Evolutionary conservation across 2,329 filamentous ascomycete species (phyloP).

Genomic region (Diaporthe eres): DNA sequence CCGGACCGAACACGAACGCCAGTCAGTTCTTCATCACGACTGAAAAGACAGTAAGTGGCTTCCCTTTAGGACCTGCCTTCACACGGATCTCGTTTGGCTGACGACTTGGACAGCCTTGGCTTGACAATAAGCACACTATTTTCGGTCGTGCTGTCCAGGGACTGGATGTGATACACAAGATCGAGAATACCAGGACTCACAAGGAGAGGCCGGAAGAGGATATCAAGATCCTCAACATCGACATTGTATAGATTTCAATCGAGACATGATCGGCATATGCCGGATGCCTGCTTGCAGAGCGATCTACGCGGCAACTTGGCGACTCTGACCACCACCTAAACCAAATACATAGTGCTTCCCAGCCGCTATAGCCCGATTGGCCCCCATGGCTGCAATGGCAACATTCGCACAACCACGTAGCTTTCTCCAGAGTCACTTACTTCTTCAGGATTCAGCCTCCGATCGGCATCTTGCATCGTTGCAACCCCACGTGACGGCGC

Average conservation of each 20-base stretch:
- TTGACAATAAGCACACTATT: constrained; percentile 96
- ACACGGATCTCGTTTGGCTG: constrained; percentile 43
- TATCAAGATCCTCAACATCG: constrained; percentile 96
- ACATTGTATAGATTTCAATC: constrained; percentile 59
- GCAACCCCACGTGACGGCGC: constrained; percentile 31
- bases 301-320: not conserved
- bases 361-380: not conserved
- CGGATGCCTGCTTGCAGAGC: not conserved
- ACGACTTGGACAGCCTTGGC: constrained; percentile 75
- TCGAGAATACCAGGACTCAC: constrained; percentile 89
- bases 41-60: constrained; percentile 83
- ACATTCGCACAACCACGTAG: not conserved
- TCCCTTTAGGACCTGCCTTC: not conserved
- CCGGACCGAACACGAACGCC: constrained; percentile 93
- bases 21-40: constrained; percentile 99
- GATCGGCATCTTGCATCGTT: constrained; percentile 19
- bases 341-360: not conserved
- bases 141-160: constrained; percentile 93
- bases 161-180: constrained; percentile 94
- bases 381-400: not conserved
- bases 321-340: not conserved
- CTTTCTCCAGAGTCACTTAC: not conserved
- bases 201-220: constrained; percentile 97
- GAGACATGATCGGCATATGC: not conserved
- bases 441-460: constrained; percentile 8